These are phyloP conservation scores for Angomonas desouzai DNA, from an alignment of 208 protist genomes.

Conservation along the genomic window DNA sequence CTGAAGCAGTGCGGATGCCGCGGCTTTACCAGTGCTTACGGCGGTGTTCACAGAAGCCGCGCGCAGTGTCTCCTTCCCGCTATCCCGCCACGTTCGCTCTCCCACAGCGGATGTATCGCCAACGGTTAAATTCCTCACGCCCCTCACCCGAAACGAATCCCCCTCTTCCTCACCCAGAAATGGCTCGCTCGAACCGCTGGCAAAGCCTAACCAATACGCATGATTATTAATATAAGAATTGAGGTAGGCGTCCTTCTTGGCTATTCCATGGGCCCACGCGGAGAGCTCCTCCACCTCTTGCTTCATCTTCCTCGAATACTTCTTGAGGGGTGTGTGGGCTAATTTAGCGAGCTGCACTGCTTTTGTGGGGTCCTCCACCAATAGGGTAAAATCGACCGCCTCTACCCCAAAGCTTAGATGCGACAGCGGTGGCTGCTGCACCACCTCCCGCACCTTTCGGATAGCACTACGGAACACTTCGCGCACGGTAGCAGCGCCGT, in stretches of 20 bases:
- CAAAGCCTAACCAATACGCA: slow-evolving; percentile 80
- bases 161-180: slow-evolving; percentile 27
- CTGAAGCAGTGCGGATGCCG: slow-evolving; percentile 27
- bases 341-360: slow-evolving; percentile 62
- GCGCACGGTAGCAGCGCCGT: slow-evolving; percentile 11
- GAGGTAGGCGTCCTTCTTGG: slow-evolving; percentile 47
- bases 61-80: slow-evolving; percentile 30
- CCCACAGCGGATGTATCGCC: slow-evolving; percentile 68
- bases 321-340: slow-evolving; percentile 40
- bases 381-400: slow-evolving; percentile 63
- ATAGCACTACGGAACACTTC: slow-evolving; percentile 51
- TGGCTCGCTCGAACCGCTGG: slow-evolving; percentile 45
- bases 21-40: slow-evolving; percentile 39
- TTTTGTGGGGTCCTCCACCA: slow-evolving; percentile 35
- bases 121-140: slow-evolving; percentile 49
- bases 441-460: slow-evolving; percentile 41
- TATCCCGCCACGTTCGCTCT: slow-evolving; percentile 26
- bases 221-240: slow-evolving; percentile 59
- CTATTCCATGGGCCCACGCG: slow-evolving; percentile 32
- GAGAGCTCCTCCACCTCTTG: slow-evolving; percentile 33
- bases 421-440: slow-evolving; percentile 31
- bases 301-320: slow-evolving; percentile 34
- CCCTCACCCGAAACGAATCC: slow-evolving; percentile 18
- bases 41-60: slow-evolving; percentile 52
- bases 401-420: slow-evolving; percentile 38